These are phyloP conservation scores for Thielaviopsis euricoi DNA, from an alignment of 2,329 filamentous ascomycete genomes.

Conservation along the genomic window DNA sequence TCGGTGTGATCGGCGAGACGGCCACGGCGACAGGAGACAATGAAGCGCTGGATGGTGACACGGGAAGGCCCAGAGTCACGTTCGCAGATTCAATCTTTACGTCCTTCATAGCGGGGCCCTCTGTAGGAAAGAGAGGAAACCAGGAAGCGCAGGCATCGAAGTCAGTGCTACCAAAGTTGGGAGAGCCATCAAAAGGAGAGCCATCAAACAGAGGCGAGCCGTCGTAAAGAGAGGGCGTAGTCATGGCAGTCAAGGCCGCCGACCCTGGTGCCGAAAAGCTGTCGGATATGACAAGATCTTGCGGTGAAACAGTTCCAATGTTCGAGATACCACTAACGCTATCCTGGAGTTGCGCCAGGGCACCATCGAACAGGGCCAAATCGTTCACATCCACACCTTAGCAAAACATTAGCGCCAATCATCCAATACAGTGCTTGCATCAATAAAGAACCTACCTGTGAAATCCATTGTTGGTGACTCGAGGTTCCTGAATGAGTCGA, in stretches of 20 bases:
- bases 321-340: slow-evolving; percentile 20
- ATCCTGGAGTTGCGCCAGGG: slow-evolving; percentile 21
- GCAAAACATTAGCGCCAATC: slow-evolving; percentile 1
- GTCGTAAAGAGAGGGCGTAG: slow-evolving; percentile 64
- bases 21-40: neutral
- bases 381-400: slow-evolving; percentile 43
- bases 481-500: neutral
- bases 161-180: slow-evolving; percentile 50
- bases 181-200: slow-evolving; percentile 54
- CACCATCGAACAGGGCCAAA: slow-evolving; percentile 39
- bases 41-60: slow-evolving; percentile 1
- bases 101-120: slow-evolving; percentile 13
- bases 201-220: slow-evolving; percentile 51
- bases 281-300: slow-evolving; percentile 59
- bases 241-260: slow-evolving; percentile 64
- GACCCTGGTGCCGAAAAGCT: slow-evolving; percentile 67
- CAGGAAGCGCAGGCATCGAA: slow-evolving; percentile 42
- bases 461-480: slow-evolving; percentile 13
- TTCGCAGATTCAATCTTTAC: slow-evolving; percentile 11
- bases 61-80: neutral
- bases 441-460: neutral
- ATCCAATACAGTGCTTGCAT: slow-evolving; percentile 23
- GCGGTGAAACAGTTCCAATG: slow-evolving; percentile 64
- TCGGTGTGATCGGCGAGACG: neutral
- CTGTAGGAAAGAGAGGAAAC: slow-evolving; percentile 57